Evolutionary conservation across 441 rosid genomes (phyloP).

Genomic region (Macaranga tanarius): DNA sequence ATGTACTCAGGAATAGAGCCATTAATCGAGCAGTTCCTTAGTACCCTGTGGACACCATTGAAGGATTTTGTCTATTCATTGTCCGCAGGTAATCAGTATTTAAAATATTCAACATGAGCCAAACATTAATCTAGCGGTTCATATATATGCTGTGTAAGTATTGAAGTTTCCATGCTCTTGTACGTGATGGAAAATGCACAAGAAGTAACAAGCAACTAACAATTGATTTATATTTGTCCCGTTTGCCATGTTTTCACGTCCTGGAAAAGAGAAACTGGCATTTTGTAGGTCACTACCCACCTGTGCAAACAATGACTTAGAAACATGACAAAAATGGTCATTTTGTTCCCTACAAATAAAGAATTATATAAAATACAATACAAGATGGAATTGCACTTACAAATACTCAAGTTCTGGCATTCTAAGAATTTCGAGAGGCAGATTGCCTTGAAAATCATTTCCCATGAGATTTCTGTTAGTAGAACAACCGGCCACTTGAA

Average conservation of each 20-base stretch:
- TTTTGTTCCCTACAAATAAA: too few relatives aligned
- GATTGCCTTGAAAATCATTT: constrained; percentile 25
- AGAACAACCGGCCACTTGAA: too few relatives aligned
- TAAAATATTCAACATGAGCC: too few relatives aligned
- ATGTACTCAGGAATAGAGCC: neutral
- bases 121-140: too few relatives aligned
- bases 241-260: neutral
- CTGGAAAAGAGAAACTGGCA: constrained; percentile 10
- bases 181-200: too few relatives aligned
- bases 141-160: too few relatives aligned
- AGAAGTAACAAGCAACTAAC: constrained; percentile 13
- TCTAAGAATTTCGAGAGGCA: constrained; percentile 14
- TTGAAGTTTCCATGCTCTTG: too few relatives aligned
- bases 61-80: neutral
- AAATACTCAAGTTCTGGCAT: neutral
- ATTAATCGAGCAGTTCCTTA: constrained; percentile 5
- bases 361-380: neutral
- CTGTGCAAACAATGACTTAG: neutral
- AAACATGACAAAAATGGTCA: neutral
- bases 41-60: neutral
- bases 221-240: neutral
- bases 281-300: constrained; percentile 18
- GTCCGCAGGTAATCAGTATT: too few relatives aligned
- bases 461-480: constrained; percentile 21
- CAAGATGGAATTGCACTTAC: constrained; percentile 21